These are phyloP conservation scores for Ceratobasidium sp. DNA, from an alignment of 1,284 basidiomycete genomes.

Conservation along the genomic window DNA sequence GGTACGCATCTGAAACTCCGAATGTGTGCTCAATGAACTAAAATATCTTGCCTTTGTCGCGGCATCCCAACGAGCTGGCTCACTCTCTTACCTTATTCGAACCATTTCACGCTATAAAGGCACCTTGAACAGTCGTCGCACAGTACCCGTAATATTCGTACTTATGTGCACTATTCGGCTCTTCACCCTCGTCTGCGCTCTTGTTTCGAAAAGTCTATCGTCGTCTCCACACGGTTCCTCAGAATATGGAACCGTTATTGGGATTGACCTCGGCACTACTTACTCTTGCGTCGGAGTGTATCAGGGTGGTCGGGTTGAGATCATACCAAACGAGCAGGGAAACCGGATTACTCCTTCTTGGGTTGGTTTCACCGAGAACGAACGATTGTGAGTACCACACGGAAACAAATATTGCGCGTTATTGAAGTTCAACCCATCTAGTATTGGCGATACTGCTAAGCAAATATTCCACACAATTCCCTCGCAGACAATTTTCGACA, in stretches of 20 bases:
- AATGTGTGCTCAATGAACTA: too few relatives aligned
- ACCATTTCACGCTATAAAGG: too few relatives aligned
- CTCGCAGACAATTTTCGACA: neutral
- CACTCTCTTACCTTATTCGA: too few relatives aligned
- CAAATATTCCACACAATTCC: neutral
- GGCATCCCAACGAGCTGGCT: too few relatives aligned
- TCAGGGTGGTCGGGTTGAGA: too few relatives aligned
- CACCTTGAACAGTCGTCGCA: neutral
- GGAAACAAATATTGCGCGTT: too few relatives aligned
- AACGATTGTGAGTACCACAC: conserved; percentile 2
- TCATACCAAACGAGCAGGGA: too few relatives aligned
- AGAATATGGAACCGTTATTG: conserved; percentile 94
- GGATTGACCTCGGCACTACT: conserved; percentile 61
- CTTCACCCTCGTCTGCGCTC: neutral
- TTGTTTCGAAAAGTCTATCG: neutral
- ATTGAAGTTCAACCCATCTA: neutral
- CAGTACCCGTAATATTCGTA: neutral
- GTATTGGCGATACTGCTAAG: conserved; percentile 6
- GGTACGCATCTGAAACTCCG: too few relatives aligned
- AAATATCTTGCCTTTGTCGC: too few relatives aligned
- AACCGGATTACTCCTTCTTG: neutral
- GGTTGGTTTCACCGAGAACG: neutral
- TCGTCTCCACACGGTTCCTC: conserved; percentile 52
- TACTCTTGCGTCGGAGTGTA: too few relatives aligned
- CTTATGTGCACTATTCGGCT: neutral